phyloP scores from a whole-genome alignment of 2,329 filamentous ascomycete species.

The Byssoonygena ceratinophila region DNA sequence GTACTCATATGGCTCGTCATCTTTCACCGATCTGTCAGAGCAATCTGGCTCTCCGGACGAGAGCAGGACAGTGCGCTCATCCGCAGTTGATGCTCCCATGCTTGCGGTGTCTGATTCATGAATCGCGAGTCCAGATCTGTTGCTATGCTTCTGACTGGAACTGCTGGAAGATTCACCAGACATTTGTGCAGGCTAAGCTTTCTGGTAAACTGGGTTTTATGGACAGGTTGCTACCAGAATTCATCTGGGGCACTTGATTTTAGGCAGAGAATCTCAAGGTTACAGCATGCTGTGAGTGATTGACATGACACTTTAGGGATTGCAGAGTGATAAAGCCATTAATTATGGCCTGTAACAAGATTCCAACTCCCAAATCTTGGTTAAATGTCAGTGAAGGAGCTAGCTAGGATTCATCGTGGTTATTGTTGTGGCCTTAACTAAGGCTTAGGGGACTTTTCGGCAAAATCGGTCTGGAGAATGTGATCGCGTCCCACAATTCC shows the following conservation, averaged over 20 bases:
- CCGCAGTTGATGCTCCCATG: not conserved
- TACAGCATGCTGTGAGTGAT: not conserved
- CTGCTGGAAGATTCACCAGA: not conserved
- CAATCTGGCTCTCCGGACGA: not conserved
- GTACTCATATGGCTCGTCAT: not conserved
- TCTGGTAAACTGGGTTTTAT: not conserved
- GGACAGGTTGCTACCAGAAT: conserved; percentile 2
- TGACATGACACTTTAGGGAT: too few relatives aligned
- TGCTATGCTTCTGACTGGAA: not conserved
- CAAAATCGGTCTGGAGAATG: not conserved
- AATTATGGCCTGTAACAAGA: not conserved
- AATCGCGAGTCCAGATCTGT: too few relatives aligned
- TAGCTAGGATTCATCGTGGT: not conserved
- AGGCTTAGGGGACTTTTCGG: too few relatives aligned
- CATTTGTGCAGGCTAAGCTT: conserved; percentile 1
- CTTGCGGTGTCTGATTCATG: not conserved
- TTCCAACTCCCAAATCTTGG: not conserved
- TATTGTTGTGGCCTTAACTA: not conserved
- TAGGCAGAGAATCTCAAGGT: not conserved
- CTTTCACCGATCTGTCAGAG: not conserved
- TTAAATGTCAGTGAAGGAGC: not conserved
- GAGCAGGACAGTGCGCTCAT: conserved; percentile 12
- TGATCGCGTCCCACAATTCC: not conserved
- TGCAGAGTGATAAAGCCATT: too few relatives aligned
- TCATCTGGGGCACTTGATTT: not conserved